Evolutionary conservation across 768 basidiomycete species (phyloP).

Genomic region (Harrya chromipes): DNA sequence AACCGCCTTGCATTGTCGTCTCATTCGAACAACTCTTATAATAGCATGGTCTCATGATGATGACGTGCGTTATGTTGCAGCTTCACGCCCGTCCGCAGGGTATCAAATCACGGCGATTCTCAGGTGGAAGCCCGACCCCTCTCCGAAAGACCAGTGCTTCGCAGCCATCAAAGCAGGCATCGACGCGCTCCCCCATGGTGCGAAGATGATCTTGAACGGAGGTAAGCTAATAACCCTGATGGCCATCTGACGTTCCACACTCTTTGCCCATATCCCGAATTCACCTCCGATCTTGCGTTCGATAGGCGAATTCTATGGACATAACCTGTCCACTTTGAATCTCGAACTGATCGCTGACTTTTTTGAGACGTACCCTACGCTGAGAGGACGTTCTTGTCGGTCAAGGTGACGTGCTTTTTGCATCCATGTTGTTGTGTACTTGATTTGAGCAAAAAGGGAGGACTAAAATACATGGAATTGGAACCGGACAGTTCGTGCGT

Average conservation of each 20-base stretch:
- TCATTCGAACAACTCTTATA: not conserved
- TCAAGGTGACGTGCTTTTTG: conserved; percentile 17
- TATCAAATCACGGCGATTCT: not conserved
- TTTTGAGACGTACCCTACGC: conserved; percentile 39
- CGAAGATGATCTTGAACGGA: conserved; percentile 48
- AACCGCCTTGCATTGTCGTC: not conserved
- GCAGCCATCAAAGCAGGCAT: conserved; percentile 56
- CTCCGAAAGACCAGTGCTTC: conserved; percentile 56
- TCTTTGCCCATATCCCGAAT: too few relatives aligned
- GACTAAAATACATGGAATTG: not conserved
- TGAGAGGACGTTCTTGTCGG: conserved; percentile 26
- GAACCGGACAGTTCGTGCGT: conserved; percentile 27
- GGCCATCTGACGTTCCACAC: not conserved
- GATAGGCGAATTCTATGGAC: conserved; percentile 56
- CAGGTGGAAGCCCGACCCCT: conserved; percentile 43
- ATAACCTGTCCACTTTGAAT: conserved; percentile 37
- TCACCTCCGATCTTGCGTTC: conserved; percentile 5
- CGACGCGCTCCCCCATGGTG: conserved; percentile 39
- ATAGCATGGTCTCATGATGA: conserved; percentile 55
- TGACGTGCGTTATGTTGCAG: conserved; percentile 40
- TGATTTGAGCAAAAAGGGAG: not conserved
- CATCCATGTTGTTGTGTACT: not conserved
- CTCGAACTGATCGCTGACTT: conserved; percentile 46
- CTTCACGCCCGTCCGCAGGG: not conserved
- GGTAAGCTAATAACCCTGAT: conserved; percentile 26